These are phyloP conservation scores for Astraeus odoratus DNA, from an alignment of 768 basidiomycete genomes.

Conservation along the genomic window DNA sequence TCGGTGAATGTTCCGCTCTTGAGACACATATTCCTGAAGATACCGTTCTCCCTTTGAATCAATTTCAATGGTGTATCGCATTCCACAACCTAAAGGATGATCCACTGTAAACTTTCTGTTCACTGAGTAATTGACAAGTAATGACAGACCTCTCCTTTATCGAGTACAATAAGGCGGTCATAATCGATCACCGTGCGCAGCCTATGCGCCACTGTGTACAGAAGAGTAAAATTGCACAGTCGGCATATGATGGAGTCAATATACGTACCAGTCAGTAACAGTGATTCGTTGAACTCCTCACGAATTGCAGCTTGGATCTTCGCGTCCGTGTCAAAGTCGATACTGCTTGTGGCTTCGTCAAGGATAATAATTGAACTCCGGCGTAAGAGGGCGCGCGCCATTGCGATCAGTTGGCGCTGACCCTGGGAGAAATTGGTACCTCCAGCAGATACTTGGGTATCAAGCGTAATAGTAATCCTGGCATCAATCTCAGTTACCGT, in stretches of 20 bases:
- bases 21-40: slow-evolving; percentile 62
- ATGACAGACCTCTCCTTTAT: slow-evolving; percentile 31
- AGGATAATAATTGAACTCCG: slow-evolving; percentile 69
- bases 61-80: slow-evolving; percentile 69
- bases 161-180: slow-evolving; percentile 70
- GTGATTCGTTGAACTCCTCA: slow-evolving; percentile 71
- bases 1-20: slow-evolving; percentile 63
- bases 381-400: slow-evolving; percentile 75
- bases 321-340: slow-evolving; percentile 82
- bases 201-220: slow-evolving; percentile 52
- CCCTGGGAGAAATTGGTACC: slow-evolving; percentile 92
- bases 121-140: slow-evolving; percentile 17
- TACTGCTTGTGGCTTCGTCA: slow-evolving; percentile 82
- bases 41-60: slow-evolving; percentile 53
- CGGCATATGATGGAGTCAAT: background rate
- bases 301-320: slow-evolving; percentile 88
- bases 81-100: slow-evolving; percentile 37
- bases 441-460: slow-evolving; percentile 80
- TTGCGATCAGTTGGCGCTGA: slow-evolving; percentile 83
- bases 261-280: slow-evolving; percentile 62
- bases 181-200: slow-evolving; percentile 78
- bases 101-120: background rate
- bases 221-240: background rate
- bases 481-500: slow-evolving; percentile 47
- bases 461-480: slow-evolving; percentile 55